Percentiles rank a stretch among this genome's conserved stretches.
Conservation (phyloP, 75 land plant species). For the Sequoia sempervirens region DNA sequence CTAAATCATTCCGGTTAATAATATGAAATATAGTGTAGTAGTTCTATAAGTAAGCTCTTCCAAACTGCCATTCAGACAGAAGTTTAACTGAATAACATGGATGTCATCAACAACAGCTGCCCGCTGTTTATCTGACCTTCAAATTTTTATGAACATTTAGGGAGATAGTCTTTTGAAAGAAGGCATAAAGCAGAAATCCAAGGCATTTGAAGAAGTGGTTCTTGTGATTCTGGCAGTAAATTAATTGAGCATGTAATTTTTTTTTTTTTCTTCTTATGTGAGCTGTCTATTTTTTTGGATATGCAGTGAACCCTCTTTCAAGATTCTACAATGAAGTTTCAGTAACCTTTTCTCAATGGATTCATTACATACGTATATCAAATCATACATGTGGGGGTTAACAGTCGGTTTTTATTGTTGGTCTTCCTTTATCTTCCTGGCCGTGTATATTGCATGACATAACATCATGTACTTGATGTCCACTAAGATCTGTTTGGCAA, state of each 20-base stretch:
- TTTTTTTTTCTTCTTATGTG: no score
- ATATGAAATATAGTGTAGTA: constrained; percentile 1
- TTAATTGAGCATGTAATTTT: neutral
- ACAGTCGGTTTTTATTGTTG: no score
- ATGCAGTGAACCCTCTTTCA: no score
- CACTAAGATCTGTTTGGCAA: no score
- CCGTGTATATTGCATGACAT: no score
- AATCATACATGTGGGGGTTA: no score
- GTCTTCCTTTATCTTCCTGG: no score
- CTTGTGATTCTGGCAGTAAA: neutral
- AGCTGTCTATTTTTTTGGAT: no score
- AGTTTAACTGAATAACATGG: neutral
- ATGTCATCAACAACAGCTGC: neutral
- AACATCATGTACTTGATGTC: no score
- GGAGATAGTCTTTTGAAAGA: neutral
- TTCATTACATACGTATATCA: no score
- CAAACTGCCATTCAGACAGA: neutral
- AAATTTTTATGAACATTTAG: neutral
- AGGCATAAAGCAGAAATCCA: neutral
- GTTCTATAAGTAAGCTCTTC: neutral
- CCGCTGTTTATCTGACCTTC: neutral
- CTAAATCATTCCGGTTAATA: neutral
- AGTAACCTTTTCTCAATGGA: no score
- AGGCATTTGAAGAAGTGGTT: neutral
- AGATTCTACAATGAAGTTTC: no score